phyloP scores from a whole-genome alignment of 1,284 basidiomycete species.

The Gymnopus androsaceus region DNA sequence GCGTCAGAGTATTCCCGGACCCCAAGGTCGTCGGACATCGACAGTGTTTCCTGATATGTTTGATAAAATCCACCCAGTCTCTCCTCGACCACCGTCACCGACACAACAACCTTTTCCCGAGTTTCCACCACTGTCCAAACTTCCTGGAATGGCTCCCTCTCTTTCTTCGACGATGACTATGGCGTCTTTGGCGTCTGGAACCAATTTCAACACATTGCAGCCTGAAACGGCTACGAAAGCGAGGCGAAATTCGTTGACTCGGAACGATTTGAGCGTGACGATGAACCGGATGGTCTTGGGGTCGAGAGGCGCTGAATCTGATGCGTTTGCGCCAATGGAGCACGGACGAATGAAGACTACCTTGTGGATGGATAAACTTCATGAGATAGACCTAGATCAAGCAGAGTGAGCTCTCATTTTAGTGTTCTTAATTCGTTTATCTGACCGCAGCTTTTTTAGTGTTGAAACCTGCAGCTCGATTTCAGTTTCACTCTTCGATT shows the following conservation, averaged over 20 bases:
- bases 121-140: slow-evolving; percentile 40
- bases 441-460: slow-evolving; percentile 29
- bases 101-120: slow-evolving; percentile 33
- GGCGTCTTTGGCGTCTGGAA: slow-evolving; percentile 47
- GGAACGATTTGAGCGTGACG: slow-evolving; percentile 61
- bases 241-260: slow-evolving; percentile 47
- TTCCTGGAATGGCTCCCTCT: slow-evolving; percentile 47
- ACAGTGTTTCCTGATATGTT: slow-evolving; percentile 34
- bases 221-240: slow-evolving; percentile 27
- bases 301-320: slow-evolving; percentile 37
- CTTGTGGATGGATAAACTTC: slow-evolving; percentile 68
- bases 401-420: slow-evolving; percentile 49
- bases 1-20: slow-evolving; percentile 5
- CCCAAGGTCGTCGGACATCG: slow-evolving; percentile 35
- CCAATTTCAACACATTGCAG: slow-evolving; percentile 26
- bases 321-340: slow-evolving; percentile 43
- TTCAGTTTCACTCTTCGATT: slow-evolving; percentile 61
- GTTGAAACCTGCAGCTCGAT: slow-evolving; percentile 47
- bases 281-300: slow-evolving; percentile 66
- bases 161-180: slow-evolving; percentile 52
- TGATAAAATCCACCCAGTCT: slow-evolving; percentile 36
- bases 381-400: slow-evolving; percentile 47
- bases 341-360: slow-evolving; percentile 67
- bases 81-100: slow-evolving; percentile 34
- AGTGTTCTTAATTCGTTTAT: background rate